Evolutionary conservation across 164 flowering plant species (phyloP).

Genomic region (Stephania japonica): DNA sequence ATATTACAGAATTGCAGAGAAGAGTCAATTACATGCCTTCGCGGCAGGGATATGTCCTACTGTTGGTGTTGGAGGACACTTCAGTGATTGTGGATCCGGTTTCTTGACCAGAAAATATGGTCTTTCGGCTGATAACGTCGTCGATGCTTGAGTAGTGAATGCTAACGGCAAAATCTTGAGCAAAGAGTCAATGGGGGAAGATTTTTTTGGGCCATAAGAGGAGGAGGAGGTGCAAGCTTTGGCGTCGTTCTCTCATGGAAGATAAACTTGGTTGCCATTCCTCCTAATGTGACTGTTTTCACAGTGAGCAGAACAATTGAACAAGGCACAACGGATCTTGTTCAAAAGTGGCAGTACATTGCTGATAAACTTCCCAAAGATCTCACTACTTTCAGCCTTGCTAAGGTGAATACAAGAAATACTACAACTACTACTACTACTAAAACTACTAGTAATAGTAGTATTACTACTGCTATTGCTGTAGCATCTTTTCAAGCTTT

Average conservation of each 20-base stretch:
- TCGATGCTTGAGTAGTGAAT: conserved; percentile 38
- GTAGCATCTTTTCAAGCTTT: too few species aligned
- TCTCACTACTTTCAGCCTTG: neutral
- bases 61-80: conserved; percentile 27
- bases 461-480: too few species aligned
- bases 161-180: conserved; percentile 29
- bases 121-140: conserved; percentile 4
- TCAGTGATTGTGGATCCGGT: too few species aligned
- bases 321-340: conserved; percentile 25
- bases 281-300: conserved; percentile 35
- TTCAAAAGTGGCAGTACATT: conserved; percentile 32
- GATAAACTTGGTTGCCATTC: conserved; percentile 28
- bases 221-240: neutral
- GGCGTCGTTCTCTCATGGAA: conserved; percentile 39
- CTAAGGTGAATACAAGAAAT: too few species aligned
- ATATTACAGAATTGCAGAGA: conserved; percentile 29
- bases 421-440: too few species aligned
- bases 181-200: conserved; percentile 11
- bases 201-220: neutral
- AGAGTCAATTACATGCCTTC: conserved; percentile 31
- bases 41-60: conserved; percentile 40
- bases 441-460: too few species aligned
- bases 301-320: conserved; percentile 18
- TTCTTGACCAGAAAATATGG: too few species aligned
- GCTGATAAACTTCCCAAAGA: conserved; percentile 20